Evolutionary conservation across 345 rosid species (phyloP), one percentile per base, ranked within the genome.

Genomic region (Turritis glabra): DNA sequence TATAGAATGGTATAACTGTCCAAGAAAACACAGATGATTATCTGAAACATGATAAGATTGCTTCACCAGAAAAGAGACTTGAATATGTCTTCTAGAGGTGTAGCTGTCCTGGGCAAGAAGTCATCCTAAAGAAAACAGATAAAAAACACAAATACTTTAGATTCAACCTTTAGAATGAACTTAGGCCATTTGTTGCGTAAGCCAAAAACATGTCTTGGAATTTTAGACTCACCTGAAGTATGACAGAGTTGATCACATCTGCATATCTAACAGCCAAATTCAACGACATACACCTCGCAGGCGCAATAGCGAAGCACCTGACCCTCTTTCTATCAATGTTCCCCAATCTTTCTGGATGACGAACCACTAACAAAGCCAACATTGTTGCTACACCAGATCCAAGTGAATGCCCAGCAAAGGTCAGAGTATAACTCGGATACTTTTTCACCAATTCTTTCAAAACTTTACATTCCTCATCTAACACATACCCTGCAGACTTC

Each of bases 231-330:
- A 77, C 99, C 99, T 95, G 97, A 78, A 95, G 97, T 78, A 95
- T 97, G 5, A 95, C 83, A 52, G 99, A 90, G 79, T 92, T 88
- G 79, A 95, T 95, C 40, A 90, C 97, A 86, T 92, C 97, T 1
- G 97, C 99, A 80, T 90, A 95, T 83, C 90, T 82, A 43, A 92
- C 96, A 0, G 99, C 97, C 87, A 95, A 82, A 77, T 92, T 95
- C 59, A 95, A 82, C 0, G 97, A 92, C 96, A 95, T 90, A 73
- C 97, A 95, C 86, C 99, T 88, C 50, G 99, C 97, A 80, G 99
- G 97, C 9, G 99, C 97, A 38, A 92, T 87, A 32, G 97, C 97
- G 46, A 83, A 95, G 84, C 99, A 87, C 73, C 99, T 85, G n/a
- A 92, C 82, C 79, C 96, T 87, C 69, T 78, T 85, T 68, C 97